These are phyloP conservation scores for Excoecaria cochinchinensis DNA, from an alignment of 345 rosid species.

Conservation along the genomic window DNA sequence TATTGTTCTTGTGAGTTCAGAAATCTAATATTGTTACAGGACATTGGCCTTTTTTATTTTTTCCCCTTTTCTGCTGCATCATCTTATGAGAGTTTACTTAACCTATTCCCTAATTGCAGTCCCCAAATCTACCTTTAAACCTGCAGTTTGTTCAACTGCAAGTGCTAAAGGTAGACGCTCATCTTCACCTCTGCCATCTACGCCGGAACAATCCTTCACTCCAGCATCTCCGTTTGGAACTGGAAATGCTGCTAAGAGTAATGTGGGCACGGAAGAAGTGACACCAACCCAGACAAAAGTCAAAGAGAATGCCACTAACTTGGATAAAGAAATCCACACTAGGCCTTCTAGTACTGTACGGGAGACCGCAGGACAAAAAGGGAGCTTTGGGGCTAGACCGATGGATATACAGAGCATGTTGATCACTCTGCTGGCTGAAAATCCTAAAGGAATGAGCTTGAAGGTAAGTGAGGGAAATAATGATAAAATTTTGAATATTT, in stretches of 20 bases:
- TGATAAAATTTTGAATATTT: neutral
- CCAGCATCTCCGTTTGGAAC: constrained; percentile 50
- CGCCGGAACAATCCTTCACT: constrained; percentile 51
- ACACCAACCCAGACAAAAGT: constrained; percentile 37
- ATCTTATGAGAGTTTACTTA: constrained; percentile 3
- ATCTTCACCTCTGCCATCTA: constrained; percentile 69
- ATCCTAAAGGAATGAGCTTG: constrained; percentile 78
- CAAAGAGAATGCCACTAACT: constrained; percentile 45
- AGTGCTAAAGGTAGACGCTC: constrained; percentile 53
- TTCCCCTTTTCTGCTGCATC: neutral
- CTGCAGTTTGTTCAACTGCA: constrained; percentile 43
- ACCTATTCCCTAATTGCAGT: constrained; percentile 30
- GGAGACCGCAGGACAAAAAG: constrained; percentile 50
- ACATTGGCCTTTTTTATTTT: constrained; percentile 3
- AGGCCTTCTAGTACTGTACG: constrained; percentile 35
- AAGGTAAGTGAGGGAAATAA: constrained; percentile 52
- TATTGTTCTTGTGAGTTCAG: constrained; percentile 18
- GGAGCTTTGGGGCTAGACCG: constrained; percentile 45
- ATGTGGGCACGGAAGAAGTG: constrained; percentile 40
- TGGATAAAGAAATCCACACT: constrained; percentile 53
- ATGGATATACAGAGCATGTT: constrained; percentile 59
- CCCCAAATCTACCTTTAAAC: constrained; percentile 53
- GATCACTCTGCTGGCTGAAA: constrained; percentile 60
- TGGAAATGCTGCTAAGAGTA: constrained; percentile 48
- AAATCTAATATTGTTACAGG: constrained; percentile 6